phyloP scores from a whole-genome alignment of 352 stramenopile genomes.

The Thraustotheca clavata region DNA sequence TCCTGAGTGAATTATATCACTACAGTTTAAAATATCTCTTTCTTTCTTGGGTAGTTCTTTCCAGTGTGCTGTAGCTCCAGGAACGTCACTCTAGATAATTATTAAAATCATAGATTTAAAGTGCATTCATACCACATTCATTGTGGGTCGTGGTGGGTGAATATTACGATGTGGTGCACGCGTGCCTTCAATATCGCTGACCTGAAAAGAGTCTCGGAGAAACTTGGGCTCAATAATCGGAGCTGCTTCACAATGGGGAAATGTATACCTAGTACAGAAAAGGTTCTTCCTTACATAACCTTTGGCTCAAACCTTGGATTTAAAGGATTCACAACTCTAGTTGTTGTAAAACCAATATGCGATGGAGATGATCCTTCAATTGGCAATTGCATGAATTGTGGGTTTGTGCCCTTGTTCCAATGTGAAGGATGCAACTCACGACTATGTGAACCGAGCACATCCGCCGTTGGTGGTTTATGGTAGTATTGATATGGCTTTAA shows the following conservation, averaged over 20 bases:
- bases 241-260: neutral
- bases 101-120: neutral
- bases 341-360: constrained; percentile 47
- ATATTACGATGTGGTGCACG: constrained; percentile 36
- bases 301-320: constrained; percentile 51
- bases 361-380: constrained; percentile 43
- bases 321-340: constrained; percentile 56
- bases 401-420: constrained; percentile 37
- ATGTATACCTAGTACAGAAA: constrained; percentile 25
- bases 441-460: constrained; percentile 51
- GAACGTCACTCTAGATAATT: neutral
- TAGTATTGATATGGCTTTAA: constrained; percentile 54
- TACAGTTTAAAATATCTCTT: constrained; percentile 37
- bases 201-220: constrained; percentile 63
- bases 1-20: constrained; percentile 60
- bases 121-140: constrained; percentile 6
- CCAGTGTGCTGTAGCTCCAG: constrained; percentile 9
- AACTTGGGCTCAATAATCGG: constrained; percentile 43
- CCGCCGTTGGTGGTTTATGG: constrained; percentile 54
- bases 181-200: constrained; percentile 63
- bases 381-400: constrained; percentile 58
- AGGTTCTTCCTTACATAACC: constrained; percentile 32
- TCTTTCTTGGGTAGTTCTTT: constrained; percentile 6
- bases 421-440: constrained; percentile 49
- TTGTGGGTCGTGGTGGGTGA: constrained; percentile 40